Conservation (phyloP, 352 stramenopile genomes). For the Phytophthora crassamura region DNA sequence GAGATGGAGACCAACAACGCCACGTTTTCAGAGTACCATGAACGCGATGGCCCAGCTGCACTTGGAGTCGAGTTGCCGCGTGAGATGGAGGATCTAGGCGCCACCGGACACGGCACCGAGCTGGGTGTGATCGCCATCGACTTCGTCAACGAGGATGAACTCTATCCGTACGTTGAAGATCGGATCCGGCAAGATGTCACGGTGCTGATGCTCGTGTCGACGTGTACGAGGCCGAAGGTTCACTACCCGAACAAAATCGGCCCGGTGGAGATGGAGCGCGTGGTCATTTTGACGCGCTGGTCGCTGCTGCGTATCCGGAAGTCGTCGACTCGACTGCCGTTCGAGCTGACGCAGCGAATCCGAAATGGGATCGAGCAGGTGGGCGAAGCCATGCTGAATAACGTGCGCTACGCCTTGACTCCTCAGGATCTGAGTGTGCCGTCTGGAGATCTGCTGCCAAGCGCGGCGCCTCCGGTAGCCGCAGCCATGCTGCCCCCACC, state of each 20-base stretch:
- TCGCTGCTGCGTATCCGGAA: conserved; percentile 39
- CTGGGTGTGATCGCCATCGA: conserved; percentile 44
- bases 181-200: conserved; percentile 48
- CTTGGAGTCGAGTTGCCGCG: conserved; percentile 29
- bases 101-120: conserved; percentile 28
- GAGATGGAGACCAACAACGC: conserved; percentile 55
- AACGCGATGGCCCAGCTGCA: conserved; percentile 24
- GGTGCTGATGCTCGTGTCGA: conserved; percentile 40
- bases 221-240: conserved; percentile 27
- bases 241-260: conserved; percentile 1
- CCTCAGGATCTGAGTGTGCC: conserved; percentile 13
- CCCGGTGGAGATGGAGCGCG: conserved; percentile 29
- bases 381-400: conserved; percentile 43
- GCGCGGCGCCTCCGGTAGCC: not conserved
- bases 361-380: conserved; percentile 43
- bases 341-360: conserved; percentile 29
- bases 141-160: conserved; percentile 55
- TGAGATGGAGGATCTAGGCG: conserved; percentile 28
- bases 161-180: conserved; percentile 39
- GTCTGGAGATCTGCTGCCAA: conserved; percentile 19
- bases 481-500: conserved; percentile 18
- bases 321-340: conserved; percentile 29
- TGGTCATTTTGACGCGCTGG: conserved; percentile 42
- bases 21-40: conserved; percentile 49
- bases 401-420: conserved; percentile 33